Evolutionary conservation across 2,329 filamentous ascomycete species (phyloP).

Genomic region (Verticillium dahliae): DNA sequence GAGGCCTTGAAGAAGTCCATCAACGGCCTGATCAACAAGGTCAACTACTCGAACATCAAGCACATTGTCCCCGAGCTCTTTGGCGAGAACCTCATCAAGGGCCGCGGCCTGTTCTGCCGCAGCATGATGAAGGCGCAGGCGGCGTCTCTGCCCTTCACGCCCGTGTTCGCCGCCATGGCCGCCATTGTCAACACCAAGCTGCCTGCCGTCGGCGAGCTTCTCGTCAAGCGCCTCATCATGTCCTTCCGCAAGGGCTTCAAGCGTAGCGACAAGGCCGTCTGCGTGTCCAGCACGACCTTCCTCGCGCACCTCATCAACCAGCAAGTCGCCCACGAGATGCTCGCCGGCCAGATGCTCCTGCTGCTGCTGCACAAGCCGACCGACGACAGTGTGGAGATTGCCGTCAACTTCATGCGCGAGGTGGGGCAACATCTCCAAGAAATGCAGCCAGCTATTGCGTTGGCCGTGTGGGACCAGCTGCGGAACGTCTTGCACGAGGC

Average conservation of each 20-base stretch:
- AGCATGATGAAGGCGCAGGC: slow-evolving; percentile 99
- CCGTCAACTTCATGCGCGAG: slow-evolving; percentile 85
- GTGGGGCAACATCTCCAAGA: slow-evolving; percentile 92
- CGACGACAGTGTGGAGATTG: slow-evolving; percentile 96
- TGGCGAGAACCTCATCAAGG: slow-evolving; percentile 85
- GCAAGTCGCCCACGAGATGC: slow-evolving; percentile 89
- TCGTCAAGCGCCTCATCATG: slow-evolving; percentile 77
- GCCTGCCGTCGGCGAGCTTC: slow-evolving; percentile 85
- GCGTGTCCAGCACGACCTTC: slow-evolving; percentile 87
- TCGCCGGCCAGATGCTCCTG: slow-evolving; percentile 86
- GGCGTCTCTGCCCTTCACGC: slow-evolving; percentile 89
- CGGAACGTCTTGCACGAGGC: slow-evolving; percentile 92
- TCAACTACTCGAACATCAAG: slow-evolving; percentile 98
- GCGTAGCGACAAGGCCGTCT: slow-evolving; percentile 94
- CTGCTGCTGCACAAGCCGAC: slow-evolving; percentile 93
- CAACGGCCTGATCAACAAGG: slow-evolving; percentile 98
- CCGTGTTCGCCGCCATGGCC: slow-evolving; percentile 92
- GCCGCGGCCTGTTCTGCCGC: slow-evolving; percentile 86
- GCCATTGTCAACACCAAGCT: slow-evolving; percentile 97
- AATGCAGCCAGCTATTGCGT: slow-evolving; percentile 83
- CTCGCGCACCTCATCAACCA: slow-evolving; percentile 94
- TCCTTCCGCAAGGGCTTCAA: slow-evolving; percentile 96
- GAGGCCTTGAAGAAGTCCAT: slow-evolving; percentile 98
- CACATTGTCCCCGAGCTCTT: slow-evolving; percentile 95
- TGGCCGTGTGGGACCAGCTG: slow-evolving; percentile 93